Percentiles rank a stretch among this genome's conserved stretches.
Evolutionary conservation across 1,139 yeast species (phyloP).

Genomic region (Sugiyamaella novakii): DNA sequence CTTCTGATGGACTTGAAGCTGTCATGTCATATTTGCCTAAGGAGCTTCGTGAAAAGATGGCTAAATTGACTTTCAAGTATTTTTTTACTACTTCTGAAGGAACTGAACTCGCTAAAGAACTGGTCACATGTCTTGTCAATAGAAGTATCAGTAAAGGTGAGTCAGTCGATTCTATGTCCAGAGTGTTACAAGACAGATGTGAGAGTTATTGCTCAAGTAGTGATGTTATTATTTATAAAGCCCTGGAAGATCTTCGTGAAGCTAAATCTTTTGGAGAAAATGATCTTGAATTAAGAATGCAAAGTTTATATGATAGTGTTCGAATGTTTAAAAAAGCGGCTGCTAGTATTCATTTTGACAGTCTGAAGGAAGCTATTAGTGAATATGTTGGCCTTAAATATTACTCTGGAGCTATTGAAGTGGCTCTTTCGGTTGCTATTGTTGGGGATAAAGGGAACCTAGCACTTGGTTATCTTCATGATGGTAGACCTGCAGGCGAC

Average conservation of each 20-base stretch:
- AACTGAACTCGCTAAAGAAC: slow-evolving; percentile 78
- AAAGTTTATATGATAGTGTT: slow-evolving; percentile 74
- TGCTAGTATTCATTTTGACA: slow-evolving; percentile 74
- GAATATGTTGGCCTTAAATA: slow-evolving; percentile 78
- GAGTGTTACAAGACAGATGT: slow-evolving; percentile 86
- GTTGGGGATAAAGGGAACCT: slow-evolving; percentile 63
- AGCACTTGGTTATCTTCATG: slow-evolving; percentile 57
- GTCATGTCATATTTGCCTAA: slow-evolving; percentile 69
- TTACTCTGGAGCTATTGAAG: slow-evolving; percentile 83
- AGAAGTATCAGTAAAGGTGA: slow-evolving; percentile 90
- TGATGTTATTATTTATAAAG: slow-evolving; percentile 92
- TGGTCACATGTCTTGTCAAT: slow-evolving; percentile 85
- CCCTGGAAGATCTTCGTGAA: slow-evolving; percentile 84
- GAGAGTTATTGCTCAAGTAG: slow-evolving; percentile 93
- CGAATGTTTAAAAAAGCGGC: slow-evolving; percentile 78
- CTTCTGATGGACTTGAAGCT: slow-evolving; percentile 53
- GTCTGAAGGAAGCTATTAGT: slow-evolving; percentile 75
- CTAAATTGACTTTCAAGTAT: slow-evolving; percentile 69
- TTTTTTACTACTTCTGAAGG: slow-evolving; percentile 66
- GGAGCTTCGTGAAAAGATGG: slow-evolving; percentile 67
- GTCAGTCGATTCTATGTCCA: slow-evolving; percentile 86
- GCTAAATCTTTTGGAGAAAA: slow-evolving; percentile 69
- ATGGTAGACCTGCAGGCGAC: slow-evolving; percentile 53
- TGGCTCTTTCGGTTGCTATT: slow-evolving; percentile 74
- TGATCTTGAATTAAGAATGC: slow-evolving; percentile 69